Base-by-base conservation (phyloP, 805 yeast genomes). In the Lipomyces yamanashiensis region DNA sequence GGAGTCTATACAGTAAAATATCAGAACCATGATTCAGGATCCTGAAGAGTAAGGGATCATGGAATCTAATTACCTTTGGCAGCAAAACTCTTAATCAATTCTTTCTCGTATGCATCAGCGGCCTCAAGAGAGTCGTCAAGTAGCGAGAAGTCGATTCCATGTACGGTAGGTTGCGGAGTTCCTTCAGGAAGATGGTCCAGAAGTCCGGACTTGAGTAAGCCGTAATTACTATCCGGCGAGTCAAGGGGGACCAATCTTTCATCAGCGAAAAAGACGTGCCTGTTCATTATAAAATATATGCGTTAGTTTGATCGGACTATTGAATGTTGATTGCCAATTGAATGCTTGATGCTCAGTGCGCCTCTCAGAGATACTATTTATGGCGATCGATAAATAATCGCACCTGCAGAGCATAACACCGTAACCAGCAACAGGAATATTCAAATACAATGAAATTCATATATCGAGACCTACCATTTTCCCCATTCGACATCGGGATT, bases 191-290 rank as follows among this genome's bases (percentile, higher is more conserved):
- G 82, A 60, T 78, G 78, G 77, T 91, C 97, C 67, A 93, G 87
- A 49, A 95, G 82, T 66, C 88, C 87, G 57, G 93, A 79, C 74
- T 91, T 90, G 56, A 95, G 91, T 64, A 84, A 85, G n/a, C 98
- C 98, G 72, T 87, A 93, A 75, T 93, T 93, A 60, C 96, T 88
- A 72, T 91, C 93, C 8, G 84, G 84, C 34, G 89, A 85, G 56
- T 84, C 88, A 69, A 91, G 90, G 49, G 97, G 95, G 47, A 93
- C 98, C 67, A 93, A 81, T 75, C 98, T 85, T 79, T 93, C 98
- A 77, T 93, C 98, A 6, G 97, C 97, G 78, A 93, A 92, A 76
- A 91, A 93, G 55, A 93, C 85, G 75, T 93, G 98, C 74, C 74
- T 72, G 45, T 43, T 21, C 10, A 33, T 39, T 15, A 6, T 19